Evolutionary conservation across 2,329 filamentous ascomycete genomes (phyloP), one percentile per base, ranked within the genome.

Genomic region (Pseudogymnoascus pannorum): DNA sequence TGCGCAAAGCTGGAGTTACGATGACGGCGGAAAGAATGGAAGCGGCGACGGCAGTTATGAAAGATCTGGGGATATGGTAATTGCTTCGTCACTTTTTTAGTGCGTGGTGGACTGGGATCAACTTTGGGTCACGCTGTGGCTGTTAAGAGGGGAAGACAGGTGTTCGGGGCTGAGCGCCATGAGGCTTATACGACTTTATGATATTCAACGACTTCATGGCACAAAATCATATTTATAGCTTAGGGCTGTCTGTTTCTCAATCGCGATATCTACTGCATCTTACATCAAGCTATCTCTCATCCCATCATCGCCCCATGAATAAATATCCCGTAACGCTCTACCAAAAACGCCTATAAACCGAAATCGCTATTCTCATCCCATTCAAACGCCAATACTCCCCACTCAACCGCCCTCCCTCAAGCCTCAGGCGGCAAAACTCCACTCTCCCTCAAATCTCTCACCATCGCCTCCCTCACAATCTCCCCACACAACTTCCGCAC

Each of bases 391-490:
- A 31, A 4, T 36, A 57, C 26, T 33, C 8, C 33, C 4, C 5
- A 20, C 20, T 16, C n/a, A 12, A 6, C 44, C 24, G 14, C 42
- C 16, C 16, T 20, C 51, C 20, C 33, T 36, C 51, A 36, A 57
- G 14, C 51, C n/a, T 57, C 33, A 57, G 42, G 12, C 5, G 42
- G 42, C 31, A 60, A 29, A 12, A 60, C 35, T 14, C 58, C 31
- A 22, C 40, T 44, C 35, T 60, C 54, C 51, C 18, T 81, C 82
- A 67, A 86, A 87, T 88, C 86, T 72, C 84, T 86, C 75, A 80
- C 86, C 84, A 88, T 85, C 57, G 85, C 86, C 73, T 87, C 83
- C 58, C 82, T 79, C 36, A 89, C 86, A 71, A 88, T 88, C 68
- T 86, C 79, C 1, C 86, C 86, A 68, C 86, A 89, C 44, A 88